Percentiles rank a stretch among this genome's conserved stretches.
Conservation (phyloP, 306 rosid species). For the Pterocarpus macrocarpus region DNA sequence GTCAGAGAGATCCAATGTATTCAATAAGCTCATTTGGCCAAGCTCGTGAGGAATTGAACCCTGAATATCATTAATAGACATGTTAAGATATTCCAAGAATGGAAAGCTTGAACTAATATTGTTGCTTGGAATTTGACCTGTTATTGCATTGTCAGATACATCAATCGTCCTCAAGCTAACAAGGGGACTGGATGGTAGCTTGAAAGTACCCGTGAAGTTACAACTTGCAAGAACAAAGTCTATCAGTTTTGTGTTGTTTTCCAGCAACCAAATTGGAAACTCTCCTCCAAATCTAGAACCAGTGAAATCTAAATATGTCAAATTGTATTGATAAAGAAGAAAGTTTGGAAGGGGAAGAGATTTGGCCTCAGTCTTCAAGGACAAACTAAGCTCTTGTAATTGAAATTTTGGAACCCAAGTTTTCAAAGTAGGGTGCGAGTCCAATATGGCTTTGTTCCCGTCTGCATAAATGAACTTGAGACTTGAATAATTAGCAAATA, state of each 20-base stretch:
- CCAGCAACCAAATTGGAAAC: slow-evolving; percentile 35
- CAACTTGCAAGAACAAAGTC: background rate
- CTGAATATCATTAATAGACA: background rate
- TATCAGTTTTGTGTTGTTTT: slow-evolving; percentile 21
- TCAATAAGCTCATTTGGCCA: background rate
- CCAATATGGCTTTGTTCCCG: background rate
- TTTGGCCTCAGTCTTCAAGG: background rate
- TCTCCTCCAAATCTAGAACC: too few relatives aligned
- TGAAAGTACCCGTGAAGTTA: background rate
- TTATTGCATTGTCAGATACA: slow-evolving; percentile 11
- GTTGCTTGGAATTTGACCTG: background rate
- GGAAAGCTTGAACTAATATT: slow-evolving; percentile 18
- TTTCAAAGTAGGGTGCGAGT: background rate
- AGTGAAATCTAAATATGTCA: background rate
- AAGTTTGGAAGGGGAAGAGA: slow-evolving; percentile 9
- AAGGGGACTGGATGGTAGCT: background rate
- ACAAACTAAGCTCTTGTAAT: slow-evolving; percentile 17
- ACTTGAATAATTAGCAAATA: background rate
- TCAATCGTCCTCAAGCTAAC: background rate
- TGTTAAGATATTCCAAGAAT: background rate
- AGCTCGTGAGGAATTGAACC: slow-evolving; percentile 1
- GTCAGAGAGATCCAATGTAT: slow-evolving; percentile 19
- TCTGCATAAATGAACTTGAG: background rate
- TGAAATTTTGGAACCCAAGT: slow-evolving; percentile 26
- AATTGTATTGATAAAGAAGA: slow-evolving; percentile 23